Evolutionary conservation across 2,329 filamentous ascomycete genomes (phyloP), one percentile per base, ranked within the genome.

Genomic region (Colletotrichum abscissum): DNA sequence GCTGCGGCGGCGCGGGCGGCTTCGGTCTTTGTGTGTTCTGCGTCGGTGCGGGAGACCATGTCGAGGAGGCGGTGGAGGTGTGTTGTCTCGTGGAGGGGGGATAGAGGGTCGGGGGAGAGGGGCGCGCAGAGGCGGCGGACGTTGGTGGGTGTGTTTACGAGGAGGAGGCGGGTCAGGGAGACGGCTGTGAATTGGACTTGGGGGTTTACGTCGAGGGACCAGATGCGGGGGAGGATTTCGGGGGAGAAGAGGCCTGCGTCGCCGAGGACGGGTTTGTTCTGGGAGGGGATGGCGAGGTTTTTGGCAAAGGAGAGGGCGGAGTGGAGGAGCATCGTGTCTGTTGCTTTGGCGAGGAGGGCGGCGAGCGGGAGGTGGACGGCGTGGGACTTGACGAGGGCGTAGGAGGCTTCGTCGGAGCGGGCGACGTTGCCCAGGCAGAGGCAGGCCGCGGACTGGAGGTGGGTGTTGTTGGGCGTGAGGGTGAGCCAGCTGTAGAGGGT

Each of bases 381-480:
- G 24, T 84, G 78, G 3, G 73, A 79, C 11, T 83, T 79, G 1
- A 92, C 86, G 46, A 92, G 86, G 46, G 85, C 80, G 11, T 81
- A 80, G 71, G 88, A 90, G 3, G 85, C 80, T 55, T 84, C 85
- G 76, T 92, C 90, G 2, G 87, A 90, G 52, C 91, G 88, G 6
- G 88, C 88, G 49, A 92, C 80, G 77, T 92, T 92, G 46, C 91
- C 91, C 2, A 92, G 82, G 19, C 88, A 86, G 4, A 92, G 85
- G 74, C 90, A 92, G 1, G 89, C 90, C 5, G 89, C 88, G 2
- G 88, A 84, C 78, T 88, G 88, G 3, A 92, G 84, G 58, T 84
- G 82, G 0, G 81, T 74, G 73, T 87, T 80, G 73, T 77, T 78
- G 33, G 33, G 33, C 38, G 38, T 19, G 75, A 77, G 79, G 19